Conservation (phyloP, 768 basidiomycete species). For the Lentinula edodes region DNA sequence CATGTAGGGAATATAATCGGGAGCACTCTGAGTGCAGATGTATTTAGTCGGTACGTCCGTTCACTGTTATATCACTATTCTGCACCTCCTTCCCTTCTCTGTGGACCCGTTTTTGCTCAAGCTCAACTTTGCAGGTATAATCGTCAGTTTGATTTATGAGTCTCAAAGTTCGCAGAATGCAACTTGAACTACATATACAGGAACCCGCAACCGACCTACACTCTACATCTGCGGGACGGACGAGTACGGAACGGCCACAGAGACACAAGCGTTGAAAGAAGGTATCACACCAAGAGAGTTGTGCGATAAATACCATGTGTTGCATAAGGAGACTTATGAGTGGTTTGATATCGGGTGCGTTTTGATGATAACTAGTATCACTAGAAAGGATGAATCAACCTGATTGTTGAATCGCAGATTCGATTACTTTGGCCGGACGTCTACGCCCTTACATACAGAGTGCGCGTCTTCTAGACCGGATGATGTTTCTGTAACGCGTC, state of each 20-base stretch:
- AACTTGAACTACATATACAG: slow-evolving; percentile 15
- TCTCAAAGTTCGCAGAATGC: background rate
- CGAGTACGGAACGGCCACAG: slow-evolving; percentile 99
- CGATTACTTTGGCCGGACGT: slow-evolving; percentile 94
- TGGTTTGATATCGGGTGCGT: slow-evolving; percentile 95
- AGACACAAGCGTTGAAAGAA: slow-evolving; percentile 93
- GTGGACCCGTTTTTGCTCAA: no score
- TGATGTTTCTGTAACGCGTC: background rate
- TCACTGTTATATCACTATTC: background rate
- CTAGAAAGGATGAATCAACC: background rate
- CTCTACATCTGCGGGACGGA: slow-evolving; percentile 98
- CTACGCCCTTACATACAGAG: slow-evolving; percentile 86
- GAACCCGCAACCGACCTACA: slow-evolving; percentile 81
- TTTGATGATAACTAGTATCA: background rate
- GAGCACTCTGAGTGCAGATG: slow-evolving; percentile 94
- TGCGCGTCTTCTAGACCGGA: slow-evolving; percentile 26
- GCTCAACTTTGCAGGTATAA: slow-evolving; percentile 42
- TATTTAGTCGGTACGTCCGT: slow-evolving; percentile 78
- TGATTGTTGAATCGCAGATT: slow-evolving; percentile 45
- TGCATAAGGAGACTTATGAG: slow-evolving; percentile 90
- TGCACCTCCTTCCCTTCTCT: no score
- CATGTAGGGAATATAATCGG: slow-evolving; percentile 81
- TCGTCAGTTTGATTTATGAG: slow-evolving; percentile 33
- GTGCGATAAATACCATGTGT: slow-evolving; percentile 85
- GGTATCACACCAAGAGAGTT: slow-evolving; percentile 71